Evolutionary conservation across 75 land plant species (phyloP).

Genomic region (Picea glauca): DNA sequence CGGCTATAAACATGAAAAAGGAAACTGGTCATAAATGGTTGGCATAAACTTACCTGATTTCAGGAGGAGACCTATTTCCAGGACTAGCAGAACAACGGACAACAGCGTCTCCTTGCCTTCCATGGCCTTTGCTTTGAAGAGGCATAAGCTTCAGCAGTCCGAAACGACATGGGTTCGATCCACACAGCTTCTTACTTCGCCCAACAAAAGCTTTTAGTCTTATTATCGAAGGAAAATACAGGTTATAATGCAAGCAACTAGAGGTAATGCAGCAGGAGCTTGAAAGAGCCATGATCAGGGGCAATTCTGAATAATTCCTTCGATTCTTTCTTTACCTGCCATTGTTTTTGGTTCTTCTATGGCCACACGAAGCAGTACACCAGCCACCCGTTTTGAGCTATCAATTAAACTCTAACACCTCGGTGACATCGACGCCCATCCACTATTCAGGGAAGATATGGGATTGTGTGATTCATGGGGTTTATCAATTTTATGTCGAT

Average conservation of each 20-base stretch:
- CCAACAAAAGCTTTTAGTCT: not conserved
- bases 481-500: too few relatives aligned
- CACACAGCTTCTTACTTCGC: too few relatives aligned
- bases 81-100: conserved; percentile 2
- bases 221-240: not conserved
- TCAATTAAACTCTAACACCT: too few relatives aligned
- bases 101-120: not conserved
- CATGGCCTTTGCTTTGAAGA: not conserved
- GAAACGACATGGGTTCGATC: not conserved
- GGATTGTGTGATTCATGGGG: too few relatives aligned
- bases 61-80: not conserved
- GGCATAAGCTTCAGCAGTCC: not conserved
- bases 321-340: not conserved
- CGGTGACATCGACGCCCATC: too few relatives aligned
- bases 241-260: not conserved
- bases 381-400: not conserved
- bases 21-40: too few relatives aligned
- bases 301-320: not conserved
- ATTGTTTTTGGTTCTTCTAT: not conserved
- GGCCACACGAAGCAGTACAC: not conserved
- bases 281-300: not conserved
- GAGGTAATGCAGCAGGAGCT: not conserved
- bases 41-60: not conserved
- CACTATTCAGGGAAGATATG: too few relatives aligned
- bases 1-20: too few relatives aligned